Base-by-base conservation (phyloP, 768 basidiomycete species). In the Rhodotorula graminis region DNA sequence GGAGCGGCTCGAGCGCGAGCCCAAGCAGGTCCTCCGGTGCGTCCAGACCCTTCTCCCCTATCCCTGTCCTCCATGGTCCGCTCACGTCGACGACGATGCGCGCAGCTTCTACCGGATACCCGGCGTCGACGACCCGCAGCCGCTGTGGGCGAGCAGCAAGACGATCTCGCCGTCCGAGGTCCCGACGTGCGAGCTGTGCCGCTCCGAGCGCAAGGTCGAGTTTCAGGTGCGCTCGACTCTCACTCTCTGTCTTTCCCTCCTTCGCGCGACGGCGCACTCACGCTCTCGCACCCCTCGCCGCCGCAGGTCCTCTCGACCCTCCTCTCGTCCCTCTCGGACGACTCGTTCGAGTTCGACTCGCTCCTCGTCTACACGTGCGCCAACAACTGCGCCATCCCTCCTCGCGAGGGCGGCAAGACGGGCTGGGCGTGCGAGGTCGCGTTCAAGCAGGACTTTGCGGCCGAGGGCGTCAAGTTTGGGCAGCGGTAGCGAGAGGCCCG, bases 11-110 rank as follows among this genome's bases (percentile, higher is more conserved):
- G 63, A 74, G 61, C 66, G 73, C 16, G 69, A 75, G 61, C 77
- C 77, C 9, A 65, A 74, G 33, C 78, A 78, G 64, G 78, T 78
- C 33, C 52, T 78, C 1, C 71, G 77, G 77, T 77, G 15, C 37
- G 72, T 9, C 37, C 9, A 4, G 37, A 5, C 37, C 9, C 37
- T 50, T 47, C 19, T 11, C 31, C 11, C 56, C 15, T 37, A 6
- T 29, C 53, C 27, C 16, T 27, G n/a, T 18, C 9, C 7, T 25
- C 4, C 27, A 23, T 27, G 1, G 52, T 10, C 14, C n/a, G 42
- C 27, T 25, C 19, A 10, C 1, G 46, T 11, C 23, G 2, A 5
- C 2, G 33, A 14, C 10, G 27, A 10, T 10, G 23, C 3, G 7
- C n/a, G 19, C 56, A 75, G 74, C 27, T 75, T 75, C 65, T 75